Conservation (phyloP, 768 basidiomycete genomes). For the Lactifluus rugatus region DNA sequence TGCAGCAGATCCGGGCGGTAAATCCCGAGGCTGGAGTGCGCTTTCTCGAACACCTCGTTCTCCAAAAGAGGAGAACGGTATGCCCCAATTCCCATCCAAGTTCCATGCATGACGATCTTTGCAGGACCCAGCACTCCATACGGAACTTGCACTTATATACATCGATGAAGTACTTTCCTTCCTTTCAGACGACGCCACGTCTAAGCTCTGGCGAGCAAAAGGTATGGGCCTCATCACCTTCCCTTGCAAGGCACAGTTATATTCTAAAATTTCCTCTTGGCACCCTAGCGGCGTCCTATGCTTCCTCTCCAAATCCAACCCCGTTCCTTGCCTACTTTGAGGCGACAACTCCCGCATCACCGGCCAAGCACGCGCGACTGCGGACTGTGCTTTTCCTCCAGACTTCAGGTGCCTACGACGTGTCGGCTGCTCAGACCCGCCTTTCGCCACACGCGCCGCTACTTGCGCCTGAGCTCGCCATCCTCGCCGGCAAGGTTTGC, state of each 20-base stretch:
- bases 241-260: background rate
- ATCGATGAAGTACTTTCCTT: slow-evolving; percentile 7
- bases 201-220: slow-evolving; percentile 19
- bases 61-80: slow-evolving; percentile 56
- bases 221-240: background rate
- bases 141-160: slow-evolving; percentile 33
- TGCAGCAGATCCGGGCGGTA: slow-evolving; percentile 47
- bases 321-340: slow-evolving; percentile 69
- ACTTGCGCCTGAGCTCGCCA: slow-evolving; percentile 63
- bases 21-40: slow-evolving; percentile 52
- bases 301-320: slow-evolving; percentile 23
- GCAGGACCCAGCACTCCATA: slow-evolving; percentile 57
- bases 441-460: slow-evolving; percentile 41
- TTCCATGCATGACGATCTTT: background rate
- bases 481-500: slow-evolving; percentile 68
- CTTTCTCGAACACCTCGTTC: slow-evolving; percentile 74
- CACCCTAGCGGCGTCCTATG: slow-evolving; percentile 23
- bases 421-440: slow-evolving; percentile 34
- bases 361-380: slow-evolving; percentile 60
- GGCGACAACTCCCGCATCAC: slow-evolving; percentile 74
- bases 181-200: slow-evolving; percentile 22
- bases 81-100: slow-evolving; percentile 16
- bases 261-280: background rate
- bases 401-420: slow-evolving; percentile 61
- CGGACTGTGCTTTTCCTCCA: slow-evolving; percentile 75